A percentile compares a stretch with the other conserved stretches of the same genome.
phyloP scores from a whole-genome alignment of 768 basidiomycete genomes.

The Trametes maxima region DNA sequence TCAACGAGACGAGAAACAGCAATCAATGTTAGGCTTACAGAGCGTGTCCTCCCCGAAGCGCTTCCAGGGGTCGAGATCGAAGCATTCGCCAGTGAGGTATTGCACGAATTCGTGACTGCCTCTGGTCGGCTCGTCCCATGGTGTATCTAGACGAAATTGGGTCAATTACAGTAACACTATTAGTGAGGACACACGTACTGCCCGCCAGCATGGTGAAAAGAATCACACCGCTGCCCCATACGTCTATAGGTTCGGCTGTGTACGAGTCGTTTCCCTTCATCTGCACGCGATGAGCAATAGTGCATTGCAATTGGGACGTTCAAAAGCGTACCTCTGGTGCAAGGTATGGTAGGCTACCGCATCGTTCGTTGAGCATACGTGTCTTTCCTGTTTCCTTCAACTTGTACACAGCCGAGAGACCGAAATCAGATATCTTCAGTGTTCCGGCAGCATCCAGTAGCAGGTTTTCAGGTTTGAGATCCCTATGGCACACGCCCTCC shows the following conservation, averaged over 20 bases:
- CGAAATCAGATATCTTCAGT: slow-evolving; percentile 95
- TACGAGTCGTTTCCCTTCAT: slow-evolving; percentile 70
- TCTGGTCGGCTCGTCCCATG: slow-evolving; percentile 92
- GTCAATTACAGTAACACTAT: background rate
- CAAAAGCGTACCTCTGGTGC: slow-evolving; percentile 77
- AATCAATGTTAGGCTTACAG: slow-evolving; percentile 47
- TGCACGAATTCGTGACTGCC: slow-evolving; percentile 79
- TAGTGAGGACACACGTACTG: slow-evolving; percentile 54
- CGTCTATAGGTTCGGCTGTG: slow-evolving; percentile 89
- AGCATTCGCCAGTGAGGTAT: slow-evolving; percentile 74
- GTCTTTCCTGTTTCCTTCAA: slow-evolving; percentile 82
- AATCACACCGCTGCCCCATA: slow-evolving; percentile 96
- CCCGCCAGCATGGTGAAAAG: slow-evolving; percentile 89
- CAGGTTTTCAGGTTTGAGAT: slow-evolving; percentile 96
- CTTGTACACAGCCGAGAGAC: slow-evolving; percentile 86
- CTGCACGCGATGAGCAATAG: slow-evolving; percentile 39
- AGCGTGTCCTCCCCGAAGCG: slow-evolving; percentile 58
- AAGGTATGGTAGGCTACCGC: slow-evolving; percentile 92
- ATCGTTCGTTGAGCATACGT: slow-evolving; percentile 74
- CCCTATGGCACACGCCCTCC: slow-evolving; percentile 93
- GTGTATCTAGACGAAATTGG: slow-evolving; percentile 66
- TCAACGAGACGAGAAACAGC: background rate
- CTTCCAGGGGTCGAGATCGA: slow-evolving; percentile 79
- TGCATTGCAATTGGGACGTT: background rate
- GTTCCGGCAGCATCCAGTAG: slow-evolving; percentile 81